Base-by-base conservation (phyloP, 2,329 filamentous ascomycete genomes). In the Chrysoporthe deuterocubensis region DNA sequence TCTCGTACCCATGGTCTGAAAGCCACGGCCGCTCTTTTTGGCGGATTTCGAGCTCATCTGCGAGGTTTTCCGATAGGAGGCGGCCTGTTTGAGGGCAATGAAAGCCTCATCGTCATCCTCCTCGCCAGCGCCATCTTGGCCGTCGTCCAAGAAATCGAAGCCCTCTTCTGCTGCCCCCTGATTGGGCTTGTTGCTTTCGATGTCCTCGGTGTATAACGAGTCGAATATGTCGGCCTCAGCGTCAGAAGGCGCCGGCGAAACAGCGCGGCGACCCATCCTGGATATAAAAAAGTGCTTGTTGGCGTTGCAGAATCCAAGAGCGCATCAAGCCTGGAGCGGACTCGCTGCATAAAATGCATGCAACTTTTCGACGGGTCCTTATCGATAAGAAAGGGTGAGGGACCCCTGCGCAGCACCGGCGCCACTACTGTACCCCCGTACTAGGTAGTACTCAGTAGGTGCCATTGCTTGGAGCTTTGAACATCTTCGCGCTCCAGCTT, bases 1-100 rank as follows among this genome's bases (percentile, higher is more conserved):
- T 13, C 37, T 54, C 48, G 37, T 13, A 90, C 88, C 92, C 94
- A 99, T 97, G 59, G 92, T 91, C 78, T 99, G 96, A 77, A 99
- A 99, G 64, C 95, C 96, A n/a, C 65, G 60, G 74, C 96, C 96
- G 48, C 94, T 92, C 80, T 98, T 99, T 83, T 97, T 97, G 43
- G 93, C 92, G 2, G 90, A 91, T 71, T 92, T 92, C 26, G 93
- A 92, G 78, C 95, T 96, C 8, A 96, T 74, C 76, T 94, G 96
- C 11, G 91, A 86, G 0, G 88, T 83, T 76, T 97, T 98, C 70
- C 95, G 85, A 76, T 97, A 97, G 4, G 92, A 93, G 18, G 93
- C 93, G 3, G 92, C 91, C 77, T 97, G 94, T 74, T 92, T 88
- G 48, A 92, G 87, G 11, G 94, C 93, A 79, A 99, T 99, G 75